phyloP scores from a whole-genome alignment of 2,329 filamentous ascomycete genomes.

The Sordariomycetes sp. region DNA sequence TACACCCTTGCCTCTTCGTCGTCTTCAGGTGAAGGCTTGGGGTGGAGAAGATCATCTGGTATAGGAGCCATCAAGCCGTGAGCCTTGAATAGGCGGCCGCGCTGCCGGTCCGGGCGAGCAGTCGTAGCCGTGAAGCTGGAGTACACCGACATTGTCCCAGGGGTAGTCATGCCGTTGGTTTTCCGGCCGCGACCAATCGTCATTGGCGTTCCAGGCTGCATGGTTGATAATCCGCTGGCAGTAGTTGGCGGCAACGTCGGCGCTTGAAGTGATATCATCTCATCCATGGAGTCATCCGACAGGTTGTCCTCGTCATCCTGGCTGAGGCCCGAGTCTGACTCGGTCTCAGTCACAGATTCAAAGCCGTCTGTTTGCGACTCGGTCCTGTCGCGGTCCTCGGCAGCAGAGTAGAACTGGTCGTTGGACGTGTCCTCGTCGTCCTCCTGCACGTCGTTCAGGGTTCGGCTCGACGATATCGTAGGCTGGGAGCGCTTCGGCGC shows the following conservation, averaged over 20 bases:
- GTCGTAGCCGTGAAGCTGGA: constrained; percentile 83
- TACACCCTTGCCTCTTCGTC: constrained; percentile 87
- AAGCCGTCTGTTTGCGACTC: constrained; percentile 44
- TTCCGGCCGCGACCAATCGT: constrained; percentile 54
- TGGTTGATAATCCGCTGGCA: constrained; percentile 68
- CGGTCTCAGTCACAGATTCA: constrained; percentile 49
- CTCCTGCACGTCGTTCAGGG: constrained; percentile 47
- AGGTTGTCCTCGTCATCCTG: constrained; percentile 63
- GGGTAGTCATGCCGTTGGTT: constrained; percentile 66
- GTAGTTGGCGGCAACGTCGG: constrained; percentile 69
- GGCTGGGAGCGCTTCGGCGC: constrained; percentile 38
- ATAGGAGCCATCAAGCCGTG: constrained; percentile 65
- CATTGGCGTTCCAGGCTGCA: constrained; percentile 72
- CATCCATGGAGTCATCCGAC: constrained; percentile 85
- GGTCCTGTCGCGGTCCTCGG: constrained; percentile 62
- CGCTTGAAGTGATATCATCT: constrained; percentile 81
- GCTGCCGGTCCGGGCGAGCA: constrained; percentile 58
- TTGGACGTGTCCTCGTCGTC: constrained; percentile 75
- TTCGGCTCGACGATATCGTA: constrained; percentile 34
- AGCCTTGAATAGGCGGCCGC: constrained; percentile 74
- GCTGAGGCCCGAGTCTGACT: constrained; percentile 50
- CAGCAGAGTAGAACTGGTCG: constrained; percentile 87
- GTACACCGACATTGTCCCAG: constrained; percentile 63
- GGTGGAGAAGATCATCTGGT: constrained; percentile 70
- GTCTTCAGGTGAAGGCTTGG: constrained; percentile 64